Base-by-base conservation (phyloP, 306 rosid genomes). In the Alnus rubra region DNA sequence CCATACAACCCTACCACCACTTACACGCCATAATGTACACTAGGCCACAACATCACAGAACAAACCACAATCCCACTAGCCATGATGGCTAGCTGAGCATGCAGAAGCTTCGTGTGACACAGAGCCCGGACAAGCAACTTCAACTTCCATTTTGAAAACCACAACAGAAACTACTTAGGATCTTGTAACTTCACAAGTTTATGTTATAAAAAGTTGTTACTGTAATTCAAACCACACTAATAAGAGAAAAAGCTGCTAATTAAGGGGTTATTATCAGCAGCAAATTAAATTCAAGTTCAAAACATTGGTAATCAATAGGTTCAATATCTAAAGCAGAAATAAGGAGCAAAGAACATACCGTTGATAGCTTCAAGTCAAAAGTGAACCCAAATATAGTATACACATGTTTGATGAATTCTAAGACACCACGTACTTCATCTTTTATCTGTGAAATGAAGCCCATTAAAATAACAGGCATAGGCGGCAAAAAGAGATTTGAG, bases 301-400 rank as follows among this genome's bases (percentile, higher is more conserved):
- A 67, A 16, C 28, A 67, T 7, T 18, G 50, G 9, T 28, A 42
- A 39, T 35, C 47, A 75, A 75, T 4, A 50, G 74, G 68, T 51
- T 19, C 73, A 31, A 35, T 15, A 42, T 48, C 77, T 51, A 19
- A 16, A 63, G 52, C 45, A 73, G 39, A 4, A 47, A 31, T 60
- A 71, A 59, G 52, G 68, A 77, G 80, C 28, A 72, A 42, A 74
- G 56, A 65, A 52, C 87, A 80, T 87, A 94, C 98, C 82, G 97
- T 92, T 19, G 98, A 94, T 85, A 94, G 88, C 86, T 94, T 94
- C 76, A 94, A 87, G 52, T 94, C 98, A 76, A 92, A 94, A 60
- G 97, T 86, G 89, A 94, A 94, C 75, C 97, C 94, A 85, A 94
- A 94, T 74, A 91, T 56, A 70, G 80, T 50, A 55, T 94, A 91